A percentile compares a stretch with the other conserved stretches of the same genome.
phyloP scores from a whole-genome alignment of 306 rosid genomes.

The Lathyrus sativus region DNA sequence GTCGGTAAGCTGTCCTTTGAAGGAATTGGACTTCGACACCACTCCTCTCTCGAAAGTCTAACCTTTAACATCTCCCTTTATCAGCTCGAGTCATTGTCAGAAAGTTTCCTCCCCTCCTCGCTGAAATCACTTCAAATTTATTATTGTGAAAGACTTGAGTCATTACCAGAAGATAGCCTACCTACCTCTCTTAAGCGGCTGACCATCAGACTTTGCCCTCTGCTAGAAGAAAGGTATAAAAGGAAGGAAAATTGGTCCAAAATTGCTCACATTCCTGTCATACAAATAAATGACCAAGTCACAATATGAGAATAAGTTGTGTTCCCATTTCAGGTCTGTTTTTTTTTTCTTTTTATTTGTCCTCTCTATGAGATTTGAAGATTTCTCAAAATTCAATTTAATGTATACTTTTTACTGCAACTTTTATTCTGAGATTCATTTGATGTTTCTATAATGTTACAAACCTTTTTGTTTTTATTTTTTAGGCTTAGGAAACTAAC shows the following conservation, averaged over 20 bases:
- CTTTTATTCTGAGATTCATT: neutral
- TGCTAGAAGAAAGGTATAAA: too few species aligned
- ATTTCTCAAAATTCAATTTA: neutral
- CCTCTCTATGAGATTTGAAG: too few species aligned
- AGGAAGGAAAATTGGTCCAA: neutral
- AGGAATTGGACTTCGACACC: neutral
- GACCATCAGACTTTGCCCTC: neutral
- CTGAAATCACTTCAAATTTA: neutral
- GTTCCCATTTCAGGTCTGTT: too few species aligned
- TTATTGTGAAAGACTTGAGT: neutral
- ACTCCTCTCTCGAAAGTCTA: too few species aligned
- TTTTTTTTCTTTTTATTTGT: neutral
- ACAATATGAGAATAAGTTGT: neutral
- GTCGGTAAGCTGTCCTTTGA: fast-evolving
- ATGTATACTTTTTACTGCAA: neutral
- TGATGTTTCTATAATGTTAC: too few species aligned
- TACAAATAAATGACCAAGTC: neutral
- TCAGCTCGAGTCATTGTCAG: neutral
- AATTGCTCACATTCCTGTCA: neutral
- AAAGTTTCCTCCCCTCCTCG: neutral
- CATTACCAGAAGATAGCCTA: neutral
- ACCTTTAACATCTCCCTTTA: too few species aligned
- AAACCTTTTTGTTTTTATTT: too few species aligned
- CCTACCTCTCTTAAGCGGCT: neutral
- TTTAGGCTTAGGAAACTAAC: too few species aligned